Evolutionary conservation across 371 early-diverging fungal genomes (phyloP), one percentile per base, ranked within the genome.

Genomic region (Rozella allomycis): DNA sequence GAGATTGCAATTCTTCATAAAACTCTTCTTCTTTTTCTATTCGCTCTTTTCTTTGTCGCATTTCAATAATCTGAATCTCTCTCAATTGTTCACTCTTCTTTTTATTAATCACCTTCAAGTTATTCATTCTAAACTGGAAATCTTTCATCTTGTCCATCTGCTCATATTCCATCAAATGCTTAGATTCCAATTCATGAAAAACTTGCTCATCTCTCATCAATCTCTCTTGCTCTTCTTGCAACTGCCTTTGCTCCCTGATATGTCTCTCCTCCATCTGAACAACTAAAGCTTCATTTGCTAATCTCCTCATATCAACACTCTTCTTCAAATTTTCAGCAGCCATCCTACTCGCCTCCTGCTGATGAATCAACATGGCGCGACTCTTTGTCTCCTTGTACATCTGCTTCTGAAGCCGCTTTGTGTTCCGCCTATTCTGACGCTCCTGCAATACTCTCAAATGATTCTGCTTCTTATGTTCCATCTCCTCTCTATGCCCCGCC

Each of bases 1-100:
- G 17, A 16, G 5, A 11, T 1, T 21, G 25, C 17, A 33, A 18
- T 11, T 49, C 44, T 20, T 45, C 47, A 21, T 30, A 40, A 12
- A 26, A 12, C 4, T 20, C 17, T 23, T 36, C 25, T 18, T 52
- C 51, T 23, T 41, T 26, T 20, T 54, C 54, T 39, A 42, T 47
- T 6, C 26, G 13, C 18, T 51, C 55, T 32, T 54, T 54, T 27
- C 31, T 18, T 1, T 54, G 55, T 19, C 39, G 29, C 23, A 54
- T 23, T 30, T 54, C 55, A 14, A 38, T n/a, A 20, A 37, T 31
- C 26, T 54, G 55, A 4, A 40, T 17, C 17, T 47, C 54, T 9
- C 47, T 33, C 7, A 42, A 39, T 10, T 54, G 50, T 22, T 49
- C 53, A 26, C 23, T 20, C n/a, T 46, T 22, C 6, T 40, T 31